Evolutionary conservation across 352 stramenopile species (phyloP), one percentile per base, ranked within the genome.

Genomic region (Albugo candida): DNA sequence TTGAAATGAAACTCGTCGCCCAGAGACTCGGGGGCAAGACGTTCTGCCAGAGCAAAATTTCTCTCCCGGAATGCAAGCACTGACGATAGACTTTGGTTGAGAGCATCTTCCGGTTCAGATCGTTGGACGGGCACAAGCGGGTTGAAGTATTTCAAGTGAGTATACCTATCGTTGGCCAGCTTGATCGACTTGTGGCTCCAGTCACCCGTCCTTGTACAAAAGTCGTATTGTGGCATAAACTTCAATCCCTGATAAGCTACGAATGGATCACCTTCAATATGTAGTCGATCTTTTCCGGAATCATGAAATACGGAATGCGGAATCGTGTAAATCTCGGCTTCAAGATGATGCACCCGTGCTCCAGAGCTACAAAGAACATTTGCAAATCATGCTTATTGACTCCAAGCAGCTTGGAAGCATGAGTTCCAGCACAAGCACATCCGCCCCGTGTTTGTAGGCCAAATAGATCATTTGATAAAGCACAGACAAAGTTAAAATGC

Each of bases 401-500:
- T 5, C 94, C 93, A 1, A 99, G 71, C 21, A 98, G 53, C 0
- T 67, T 61, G 47, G 93, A 81, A 2, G 75, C 24, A 31, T 31
- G 8, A 10, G 24, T 3, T 31, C 24, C 24, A 31, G 24, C 24
- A 31, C 24, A 31, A 31, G 24, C 24, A 31, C 24, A 31, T 31
- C 24, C 24, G 24, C 24, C 24, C 8, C 24, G 24, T 31, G 24
- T 31, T 31, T 31, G 24, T 31, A 31, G 3, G 8, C 24, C 24
- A 8, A 31, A 31, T 31, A 31, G 8, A 31, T 31, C 24, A 57
- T 98, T 98, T 2, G 98, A 63, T 41, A 99, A 62, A n/a, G 92
- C 88, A 49, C 84, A 97, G 11, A 98, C 93, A 50, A 97, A 98
- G 58, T 98, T 97, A 65, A n/a, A n/a, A n/a, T n/a, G n/a, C n/a